Base-by-base conservation (phyloP, 768 basidiomycete species). In the Trametes coccinea region DNA sequence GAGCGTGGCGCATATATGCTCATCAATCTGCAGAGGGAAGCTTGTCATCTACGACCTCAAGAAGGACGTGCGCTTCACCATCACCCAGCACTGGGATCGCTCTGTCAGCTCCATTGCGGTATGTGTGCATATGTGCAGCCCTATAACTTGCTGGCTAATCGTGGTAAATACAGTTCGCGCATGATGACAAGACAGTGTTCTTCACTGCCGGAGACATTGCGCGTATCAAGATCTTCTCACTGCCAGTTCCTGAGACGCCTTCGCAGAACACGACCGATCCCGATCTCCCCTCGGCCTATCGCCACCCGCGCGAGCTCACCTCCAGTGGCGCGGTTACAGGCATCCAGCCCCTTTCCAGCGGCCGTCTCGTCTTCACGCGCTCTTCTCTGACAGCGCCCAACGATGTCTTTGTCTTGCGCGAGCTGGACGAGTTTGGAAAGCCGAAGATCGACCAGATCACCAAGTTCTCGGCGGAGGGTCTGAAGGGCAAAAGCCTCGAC, bases 81-180 rank as follows among this genome's bases (percentile, higher is more conserved):
- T 93, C 53, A 92, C 92, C 0, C 87, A 92, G 67, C 70, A 79
- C 41, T 98, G 95, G 95, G 93, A 97, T 71, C 84, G 91, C 29
- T 91, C 90, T 34, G 86, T 90, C 0, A 81, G 78, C 64, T 71
- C 80, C 34, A 70, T 92, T 17, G 78, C 80, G 33, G 89, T 90
- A 72, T 66, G 86, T 62, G 50, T 27, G 37, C 29, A 11, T 50
- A 16, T 34, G 27, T 10, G 14, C n/a, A 10, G 30, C 5, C 30
- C 0, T 11, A 37, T 11, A 3, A 17, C 40, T 6, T 5, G 11
- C 10, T 17, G 8, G 46, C 33, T 51, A 11, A 43, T 17, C 6
- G 29, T 13, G 31, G 33, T 44, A 16, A 17, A 56, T 43, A 2
- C 52, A 93, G 92, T 95, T 93, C 79, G 88, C 90, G 2, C 78